Conservation (phyloP, 306 rosid genomes). For the Arachis hypogaea region DNA sequence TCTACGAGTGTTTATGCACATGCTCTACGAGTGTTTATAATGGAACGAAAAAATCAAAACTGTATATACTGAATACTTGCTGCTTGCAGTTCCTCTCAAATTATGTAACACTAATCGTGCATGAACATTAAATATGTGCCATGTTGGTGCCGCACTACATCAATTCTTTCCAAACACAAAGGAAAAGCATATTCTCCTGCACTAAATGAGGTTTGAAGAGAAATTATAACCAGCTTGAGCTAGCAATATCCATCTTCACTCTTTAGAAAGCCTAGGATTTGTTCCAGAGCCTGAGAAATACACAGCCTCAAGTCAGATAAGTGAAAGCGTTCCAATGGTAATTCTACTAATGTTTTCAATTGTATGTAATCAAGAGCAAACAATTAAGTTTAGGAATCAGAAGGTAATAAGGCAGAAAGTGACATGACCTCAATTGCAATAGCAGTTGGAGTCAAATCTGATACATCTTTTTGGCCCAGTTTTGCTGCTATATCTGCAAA, state of each 20-base stretch:
- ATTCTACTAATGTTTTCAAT: slow-evolving; percentile 6
- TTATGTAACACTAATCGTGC: neutral
- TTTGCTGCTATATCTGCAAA: slow-evolving; percentile 71
- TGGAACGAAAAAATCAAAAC: neutral
- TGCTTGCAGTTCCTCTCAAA: neutral
- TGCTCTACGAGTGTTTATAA: too few relatives aligned
- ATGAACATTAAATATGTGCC: neutral
- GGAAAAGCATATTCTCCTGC: neutral
- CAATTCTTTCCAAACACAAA: neutral
- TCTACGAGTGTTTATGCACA: neutral
- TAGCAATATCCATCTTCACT: slow-evolving; percentile 39
- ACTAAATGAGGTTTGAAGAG: slow-evolving; percentile 3
- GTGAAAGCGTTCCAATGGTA: neutral
- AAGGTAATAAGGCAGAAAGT: slow-evolving; percentile 25
- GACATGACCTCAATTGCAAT: slow-evolving; percentile 77
- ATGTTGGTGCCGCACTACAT: neutral
- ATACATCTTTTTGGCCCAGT: slow-evolving; percentile 54
- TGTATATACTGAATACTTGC: neutral
- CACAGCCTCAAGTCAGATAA: slow-evolving; percentile 4
- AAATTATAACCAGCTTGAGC: slow-evolving; percentile 3
- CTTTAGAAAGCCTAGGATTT: slow-evolving; percentile 57
- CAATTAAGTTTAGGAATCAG: slow-evolving; percentile 7
- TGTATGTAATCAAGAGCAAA: neutral
- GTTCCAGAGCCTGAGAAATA: slow-evolving; percentile 67
- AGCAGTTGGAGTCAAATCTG: slow-evolving; percentile 60